These are phyloP conservation scores for Psilocybe cyanescens DNA, from an alignment of 768 basidiomycete genomes.

Conservation along the genomic window DNA sequence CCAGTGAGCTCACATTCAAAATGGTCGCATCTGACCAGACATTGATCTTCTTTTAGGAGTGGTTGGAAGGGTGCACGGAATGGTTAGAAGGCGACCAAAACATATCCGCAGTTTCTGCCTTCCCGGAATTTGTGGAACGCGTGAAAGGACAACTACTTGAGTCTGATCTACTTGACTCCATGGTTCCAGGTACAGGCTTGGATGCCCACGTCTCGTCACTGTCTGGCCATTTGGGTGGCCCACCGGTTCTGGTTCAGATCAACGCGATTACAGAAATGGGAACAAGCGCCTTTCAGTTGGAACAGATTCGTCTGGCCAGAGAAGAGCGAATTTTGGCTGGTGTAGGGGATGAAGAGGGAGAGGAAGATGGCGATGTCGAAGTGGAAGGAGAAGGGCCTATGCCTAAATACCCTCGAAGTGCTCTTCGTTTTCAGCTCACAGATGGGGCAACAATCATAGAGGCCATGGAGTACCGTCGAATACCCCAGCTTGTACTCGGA, in stretches of 20 bases:
- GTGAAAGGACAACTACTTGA: conserved; percentile 71
- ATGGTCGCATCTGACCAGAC: neutral
- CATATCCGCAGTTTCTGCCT: conserved; percentile 49
- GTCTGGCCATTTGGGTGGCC: conserved; percentile 38
- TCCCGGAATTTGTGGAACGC: conserved; percentile 54
- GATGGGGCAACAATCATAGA: conserved; percentile 74
- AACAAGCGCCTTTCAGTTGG: conserved; percentile 78
- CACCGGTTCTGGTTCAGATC: conserved; percentile 77
- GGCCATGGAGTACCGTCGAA: conserved; percentile 77
- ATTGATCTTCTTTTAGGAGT: conserved; percentile 52
- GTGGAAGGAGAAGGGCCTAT: conserved; percentile 73
- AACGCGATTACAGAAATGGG: conserved; percentile 82
- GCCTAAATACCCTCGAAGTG: conserved; percentile 81
- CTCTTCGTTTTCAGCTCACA: conserved; percentile 74
- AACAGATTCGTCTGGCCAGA: conserved; percentile 66
- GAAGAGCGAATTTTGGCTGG: conserved; percentile 67
- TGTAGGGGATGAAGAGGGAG: conserved; percentile 43
- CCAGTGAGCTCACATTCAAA: conserved; percentile 45
- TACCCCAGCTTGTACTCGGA: conserved; percentile 71
- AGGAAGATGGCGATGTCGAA: conserved; percentile 58
- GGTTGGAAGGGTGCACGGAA: conserved; percentile 73
- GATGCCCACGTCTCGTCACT: conserved; percentile 44
- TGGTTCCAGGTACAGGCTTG: conserved; percentile 70
- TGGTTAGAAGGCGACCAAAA: conserved; percentile 59
- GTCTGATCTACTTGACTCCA: conserved; percentile 76